phyloP scores from a whole-genome alignment of 78 protist genomes.

The Dictyostelium capitatum region DNA sequence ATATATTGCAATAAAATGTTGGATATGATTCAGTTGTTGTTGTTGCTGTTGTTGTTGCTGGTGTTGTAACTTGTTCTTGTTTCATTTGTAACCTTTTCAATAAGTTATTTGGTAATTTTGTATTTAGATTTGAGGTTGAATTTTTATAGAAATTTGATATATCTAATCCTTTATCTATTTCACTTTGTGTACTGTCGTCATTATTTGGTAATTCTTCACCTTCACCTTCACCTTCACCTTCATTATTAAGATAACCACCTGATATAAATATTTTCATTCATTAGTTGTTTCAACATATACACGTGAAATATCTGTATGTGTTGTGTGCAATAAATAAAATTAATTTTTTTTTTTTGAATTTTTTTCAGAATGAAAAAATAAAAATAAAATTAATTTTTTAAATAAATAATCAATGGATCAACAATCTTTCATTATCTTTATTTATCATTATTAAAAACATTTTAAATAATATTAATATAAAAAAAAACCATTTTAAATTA shows the following conservation, averaged over 20 bases:
- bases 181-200: background rate
- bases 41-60: slow-evolving; percentile 1
- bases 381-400: no score
- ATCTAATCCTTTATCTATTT: background rate
- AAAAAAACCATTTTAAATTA: no score
- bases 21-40: background rate
- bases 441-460: no score
- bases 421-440: no score
- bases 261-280: slow-evolving; percentile 15
- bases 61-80: background rate
- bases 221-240: background rate
- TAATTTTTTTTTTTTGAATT: no score
- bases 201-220: background rate
- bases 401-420: no score
- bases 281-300: background rate
- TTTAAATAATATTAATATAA: no score
- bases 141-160: slow-evolving; percentile 11
- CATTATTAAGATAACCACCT: background rate
- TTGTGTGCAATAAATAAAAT: no score
- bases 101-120: background rate
- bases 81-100: background rate
- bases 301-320: no score
- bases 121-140: background rate
- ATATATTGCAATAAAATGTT: slow-evolving; percentile 1
- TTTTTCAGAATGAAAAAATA: no score